These are phyloP conservation scores for Cucurbita argyrosperma DNA, from an alignment of 306 rosid genomes.

Conservation along the genomic window DNA sequence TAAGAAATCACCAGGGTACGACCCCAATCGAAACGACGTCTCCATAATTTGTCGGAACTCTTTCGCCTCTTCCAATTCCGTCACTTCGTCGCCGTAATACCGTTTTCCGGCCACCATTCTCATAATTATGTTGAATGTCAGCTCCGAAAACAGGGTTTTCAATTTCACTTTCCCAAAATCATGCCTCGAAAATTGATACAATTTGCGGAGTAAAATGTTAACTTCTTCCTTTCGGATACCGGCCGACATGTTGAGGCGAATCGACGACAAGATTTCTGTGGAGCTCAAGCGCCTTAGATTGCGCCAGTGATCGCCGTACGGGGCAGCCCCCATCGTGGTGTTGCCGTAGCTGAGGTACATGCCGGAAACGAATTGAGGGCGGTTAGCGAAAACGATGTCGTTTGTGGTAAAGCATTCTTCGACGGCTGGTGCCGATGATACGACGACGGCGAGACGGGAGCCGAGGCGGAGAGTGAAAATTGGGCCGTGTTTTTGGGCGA, in stretches of 20 bases:
- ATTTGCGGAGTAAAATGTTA: neutral
- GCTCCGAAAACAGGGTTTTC: slow-evolving; percentile 3
- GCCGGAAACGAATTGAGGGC: neutral
- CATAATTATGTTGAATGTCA: slow-evolving; percentile 18
- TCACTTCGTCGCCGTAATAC: slow-evolving; percentile 12
- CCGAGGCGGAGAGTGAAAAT: slow-evolving; percentile 16
- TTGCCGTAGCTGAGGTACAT: slow-evolving; percentile 21
- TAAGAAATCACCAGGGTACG: slow-evolving; percentile 8
- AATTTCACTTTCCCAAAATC: neutral
- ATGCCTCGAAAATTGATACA: neutral
- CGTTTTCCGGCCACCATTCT: slow-evolving; percentile 29
- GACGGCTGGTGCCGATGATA: slow-evolving; percentile 6
- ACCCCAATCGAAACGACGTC: slow-evolving; percentile 14
- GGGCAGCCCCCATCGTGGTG: slow-evolving; percentile 1
- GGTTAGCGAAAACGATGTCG: slow-evolving; percentile 19
- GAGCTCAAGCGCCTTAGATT: slow-evolving; percentile 37
- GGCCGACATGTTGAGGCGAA: neutral
- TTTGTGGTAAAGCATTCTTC: neutral
- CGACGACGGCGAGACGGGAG: slow-evolving; percentile 10
- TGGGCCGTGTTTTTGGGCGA: slow-evolving; percentile 22
- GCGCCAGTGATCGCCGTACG: slow-evolving; percentile 60
- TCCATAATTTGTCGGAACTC: slow-evolving; percentile 8
- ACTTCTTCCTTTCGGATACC: slow-evolving; percentile 26
- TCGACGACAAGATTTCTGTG: slow-evolving; percentile 25
- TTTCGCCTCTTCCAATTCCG: slow-evolving; percentile 8